A percentile compares a stretch with the other conserved stretches of the same genome.
These are phyloP conservation scores for Alternaria brassicicola DNA, from an alignment of 2,329 filamentous ascomycete genomes.

Conservation along the genomic window DNA sequence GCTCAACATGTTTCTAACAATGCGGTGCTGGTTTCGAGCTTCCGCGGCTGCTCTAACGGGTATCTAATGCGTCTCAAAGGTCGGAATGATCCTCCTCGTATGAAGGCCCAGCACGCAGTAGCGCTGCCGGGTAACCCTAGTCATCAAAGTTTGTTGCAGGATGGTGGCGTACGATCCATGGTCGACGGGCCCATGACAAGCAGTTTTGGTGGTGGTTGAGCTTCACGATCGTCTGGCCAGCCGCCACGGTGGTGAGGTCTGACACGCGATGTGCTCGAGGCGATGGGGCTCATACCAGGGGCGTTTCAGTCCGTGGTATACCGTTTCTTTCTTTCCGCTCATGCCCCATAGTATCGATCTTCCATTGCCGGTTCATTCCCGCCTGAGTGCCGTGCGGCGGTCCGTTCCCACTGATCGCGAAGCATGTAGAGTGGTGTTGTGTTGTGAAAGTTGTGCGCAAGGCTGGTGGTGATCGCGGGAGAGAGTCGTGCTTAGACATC, in stretches of 20 bases:
- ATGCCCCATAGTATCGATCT: slow-evolving; percentile 4
- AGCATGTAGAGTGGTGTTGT: slow-evolving; percentile 3
- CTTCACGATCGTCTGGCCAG: slow-evolving; percentile 47
- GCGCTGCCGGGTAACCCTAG: slow-evolving; percentile 22
- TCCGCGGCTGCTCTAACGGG: slow-evolving; percentile 37
- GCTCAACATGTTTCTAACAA: slow-evolving; percentile 40
- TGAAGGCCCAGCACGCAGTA: slow-evolving; percentile 26
- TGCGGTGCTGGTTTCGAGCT: slow-evolving; percentile 33
- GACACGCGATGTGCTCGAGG: slow-evolving; percentile 43
- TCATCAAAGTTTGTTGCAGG: slow-evolving; percentile 27
- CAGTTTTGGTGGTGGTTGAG: slow-evolving; percentile 27
- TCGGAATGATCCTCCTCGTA: slow-evolving; percentile 16
- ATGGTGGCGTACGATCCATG: slow-evolving; percentile 22
- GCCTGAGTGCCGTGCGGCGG: not conserved
- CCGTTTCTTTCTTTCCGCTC: slow-evolving; percentile 8
- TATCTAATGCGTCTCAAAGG: slow-evolving; percentile 31
- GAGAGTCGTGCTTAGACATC: slow-evolving; percentile 20
- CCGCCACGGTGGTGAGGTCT: slow-evolving; percentile 36
- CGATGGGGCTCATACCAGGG: slow-evolving; percentile 32
- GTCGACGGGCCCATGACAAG: slow-evolving; percentile 24
- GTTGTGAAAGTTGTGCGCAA: slow-evolving; percentile 4
- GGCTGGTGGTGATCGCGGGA: slow-evolving; percentile 18
- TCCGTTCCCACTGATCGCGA: not conserved
- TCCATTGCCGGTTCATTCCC: slow-evolving; percentile 8
- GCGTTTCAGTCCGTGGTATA: slow-evolving; percentile 34